Percentiles rank a stretch among this genome's conserved stretches.
Evolutionary conservation across 495 filamentous ascomycete species (phyloP).

Genomic region (Lasiosphaeria miniovina): DNA sequence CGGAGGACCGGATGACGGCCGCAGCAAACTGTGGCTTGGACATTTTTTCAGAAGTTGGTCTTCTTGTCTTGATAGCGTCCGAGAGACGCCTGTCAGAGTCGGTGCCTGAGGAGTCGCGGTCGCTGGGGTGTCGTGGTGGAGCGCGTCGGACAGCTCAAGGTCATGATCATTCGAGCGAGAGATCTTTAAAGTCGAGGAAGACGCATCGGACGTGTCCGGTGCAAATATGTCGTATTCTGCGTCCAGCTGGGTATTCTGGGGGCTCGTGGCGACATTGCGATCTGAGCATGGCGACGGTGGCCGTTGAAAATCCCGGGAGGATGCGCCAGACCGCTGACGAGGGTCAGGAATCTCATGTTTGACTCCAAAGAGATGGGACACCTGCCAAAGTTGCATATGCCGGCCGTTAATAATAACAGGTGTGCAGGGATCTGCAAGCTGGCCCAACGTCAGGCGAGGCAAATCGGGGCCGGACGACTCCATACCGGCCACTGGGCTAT

Average conservation of each 20-base stretch:
- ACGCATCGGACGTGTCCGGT: too few species aligned
- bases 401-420: conserved; percentile 3
- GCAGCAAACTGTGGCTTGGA: too few species aligned
- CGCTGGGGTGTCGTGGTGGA: too few species aligned
- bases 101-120: too few species aligned
- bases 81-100: too few species aligned
- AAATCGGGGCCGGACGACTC: not conserved
- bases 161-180: too few species aligned
- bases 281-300: not conserved
- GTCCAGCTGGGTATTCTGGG: not conserved
- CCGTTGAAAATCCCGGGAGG: not conserved
- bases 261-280: not conserved
- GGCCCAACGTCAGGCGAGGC: conserved; percentile 7
- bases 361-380: conserved; percentile 11
- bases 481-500: not conserved
- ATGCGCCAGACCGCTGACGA: not conserved
- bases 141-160: too few species aligned
- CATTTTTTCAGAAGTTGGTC: too few species aligned
- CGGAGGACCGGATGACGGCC: too few species aligned
- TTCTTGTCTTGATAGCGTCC: too few species aligned
- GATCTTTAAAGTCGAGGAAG: too few species aligned
- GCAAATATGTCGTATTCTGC: not conserved
- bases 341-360: not conserved
- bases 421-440: conserved; percentile 5
- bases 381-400: conserved; percentile 16